Evolutionary conservation across 441 rosid species (phyloP).

Genomic region (Pelargonium citronellum): DNA sequence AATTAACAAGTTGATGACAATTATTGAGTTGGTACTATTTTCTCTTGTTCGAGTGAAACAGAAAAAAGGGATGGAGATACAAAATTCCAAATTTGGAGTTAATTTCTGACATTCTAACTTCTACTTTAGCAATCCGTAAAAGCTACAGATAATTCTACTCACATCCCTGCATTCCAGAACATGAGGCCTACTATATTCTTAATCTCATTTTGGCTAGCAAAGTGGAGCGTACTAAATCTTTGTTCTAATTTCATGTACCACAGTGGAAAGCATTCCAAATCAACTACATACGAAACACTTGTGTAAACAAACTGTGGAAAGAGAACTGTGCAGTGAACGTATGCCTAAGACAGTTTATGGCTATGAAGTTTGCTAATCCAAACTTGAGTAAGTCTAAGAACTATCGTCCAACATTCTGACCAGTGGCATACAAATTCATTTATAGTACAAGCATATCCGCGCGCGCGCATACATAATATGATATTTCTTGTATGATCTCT

Average conservation of each 20-base stretch:
- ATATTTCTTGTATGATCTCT: too few species aligned
- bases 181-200: background rate
- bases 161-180: background rate
- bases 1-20: background rate
- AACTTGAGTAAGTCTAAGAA: background rate
- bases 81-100: background rate
- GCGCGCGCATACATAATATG: too few species aligned
- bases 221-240: background rate
- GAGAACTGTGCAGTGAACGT: background rate
- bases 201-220: background rate
- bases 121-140: background rate
- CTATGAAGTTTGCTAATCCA: background rate
- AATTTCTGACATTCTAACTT: background rate
- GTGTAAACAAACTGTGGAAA: background rate
- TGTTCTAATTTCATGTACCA: background rate
- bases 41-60: background rate
- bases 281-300: background rate
- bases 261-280: background rate
- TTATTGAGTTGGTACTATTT: background rate
- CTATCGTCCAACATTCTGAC: background rate
- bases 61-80: background rate
- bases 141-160: background rate
- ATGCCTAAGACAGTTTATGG: background rate
- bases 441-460: too few species aligned
- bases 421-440: background rate